These are phyloP conservation scores for Trichophyton mentagrophytes DNA, from an alignment of 2,329 filamentous ascomycete species.

Conservation along the genomic window DNA sequence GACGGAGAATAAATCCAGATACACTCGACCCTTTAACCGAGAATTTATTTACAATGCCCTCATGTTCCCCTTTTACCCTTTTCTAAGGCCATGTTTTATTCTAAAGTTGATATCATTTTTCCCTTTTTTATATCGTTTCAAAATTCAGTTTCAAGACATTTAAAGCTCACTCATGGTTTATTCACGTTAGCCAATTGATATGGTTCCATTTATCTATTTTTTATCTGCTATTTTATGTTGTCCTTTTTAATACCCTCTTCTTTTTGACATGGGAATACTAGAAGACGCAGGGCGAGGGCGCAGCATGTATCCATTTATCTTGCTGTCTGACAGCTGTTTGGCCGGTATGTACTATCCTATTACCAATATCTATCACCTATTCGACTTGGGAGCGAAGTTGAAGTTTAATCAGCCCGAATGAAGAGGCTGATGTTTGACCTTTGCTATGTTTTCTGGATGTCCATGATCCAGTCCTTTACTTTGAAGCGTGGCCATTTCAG, in stretches of 20 bases:
- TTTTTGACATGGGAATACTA: neutral
- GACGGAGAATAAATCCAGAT: slow-evolving; percentile 47
- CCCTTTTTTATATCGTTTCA: too few relatives aligned
- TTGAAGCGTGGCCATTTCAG: too few relatives aligned
- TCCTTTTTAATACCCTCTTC: slow-evolving; percentile 1
- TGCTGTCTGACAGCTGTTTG: neutral
- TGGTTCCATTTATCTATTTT: neutral
- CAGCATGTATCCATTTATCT: neutral
- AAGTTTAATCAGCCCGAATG: neutral
- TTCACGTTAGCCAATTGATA: neutral
- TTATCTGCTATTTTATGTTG: neutral
- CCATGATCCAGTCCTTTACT: neutral
- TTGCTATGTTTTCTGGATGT: neutral
- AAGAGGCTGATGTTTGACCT: neutral
- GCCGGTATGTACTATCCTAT: neutral
- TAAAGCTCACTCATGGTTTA: slow-evolving; percentile 1
- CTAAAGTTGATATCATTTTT: neutral
- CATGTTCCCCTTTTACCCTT: neutral
- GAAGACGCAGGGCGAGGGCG: neutral
- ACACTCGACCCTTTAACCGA: neutral
- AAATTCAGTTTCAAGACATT: neutral
- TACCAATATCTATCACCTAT: neutral
- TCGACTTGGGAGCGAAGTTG: neutral
- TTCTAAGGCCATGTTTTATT: neutral
- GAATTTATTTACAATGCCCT: neutral